Evolutionary conservation across 2,329 filamentous ascomycete genomes (phyloP).

Genomic region (Lachnellula occidentalis): DNA sequence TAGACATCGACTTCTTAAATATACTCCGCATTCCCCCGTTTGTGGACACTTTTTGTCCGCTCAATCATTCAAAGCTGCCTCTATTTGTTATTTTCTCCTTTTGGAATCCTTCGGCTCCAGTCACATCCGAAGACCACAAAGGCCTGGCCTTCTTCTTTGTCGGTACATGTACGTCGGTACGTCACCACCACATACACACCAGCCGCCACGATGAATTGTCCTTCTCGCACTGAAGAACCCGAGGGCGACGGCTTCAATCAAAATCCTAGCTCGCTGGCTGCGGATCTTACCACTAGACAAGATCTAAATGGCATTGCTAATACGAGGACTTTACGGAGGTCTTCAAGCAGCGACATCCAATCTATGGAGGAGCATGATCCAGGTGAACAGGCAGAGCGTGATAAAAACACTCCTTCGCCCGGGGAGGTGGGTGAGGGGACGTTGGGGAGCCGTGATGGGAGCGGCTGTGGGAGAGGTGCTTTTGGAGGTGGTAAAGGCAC

Average conservation of each 20-base stretch:
- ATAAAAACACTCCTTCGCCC: constrained; percentile 1
- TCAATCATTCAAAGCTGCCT: not conserved
- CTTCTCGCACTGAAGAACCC: constrained; percentile 54
- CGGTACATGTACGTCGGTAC: not conserved
- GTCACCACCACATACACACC: not conserved
- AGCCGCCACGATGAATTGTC: constrained; percentile 56
- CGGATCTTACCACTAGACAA: constrained; percentile 56
- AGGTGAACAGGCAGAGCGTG: constrained; percentile 6
- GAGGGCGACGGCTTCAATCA: constrained; percentile 54
- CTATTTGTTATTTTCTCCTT: not conserved
- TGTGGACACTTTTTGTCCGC: not conserved
- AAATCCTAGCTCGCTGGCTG: constrained; percentile 50
- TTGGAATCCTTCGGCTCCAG: too few relatives aligned
- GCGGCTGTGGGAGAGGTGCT: constrained; percentile 5
- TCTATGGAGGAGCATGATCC: constrained; percentile 18
- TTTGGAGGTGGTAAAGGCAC: constrained; percentile 3
- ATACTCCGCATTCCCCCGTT: not conserved
- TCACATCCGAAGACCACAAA: too few relatives aligned
- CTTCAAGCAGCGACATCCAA: constrained; percentile 32
- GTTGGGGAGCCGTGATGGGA: constrained; percentile 1
- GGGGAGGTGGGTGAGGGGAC: constrained; percentile 1
- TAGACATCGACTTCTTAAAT: not conserved
- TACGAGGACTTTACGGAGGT: constrained; percentile 44
- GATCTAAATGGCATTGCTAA: constrained; percentile 59
- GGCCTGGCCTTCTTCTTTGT: not conserved